A percentile compares a stretch with the other conserved stretches of the same genome.
phyloP scores from a whole-genome alignment of 345 rosid genomes.

The Garcia nutans region DNA sequence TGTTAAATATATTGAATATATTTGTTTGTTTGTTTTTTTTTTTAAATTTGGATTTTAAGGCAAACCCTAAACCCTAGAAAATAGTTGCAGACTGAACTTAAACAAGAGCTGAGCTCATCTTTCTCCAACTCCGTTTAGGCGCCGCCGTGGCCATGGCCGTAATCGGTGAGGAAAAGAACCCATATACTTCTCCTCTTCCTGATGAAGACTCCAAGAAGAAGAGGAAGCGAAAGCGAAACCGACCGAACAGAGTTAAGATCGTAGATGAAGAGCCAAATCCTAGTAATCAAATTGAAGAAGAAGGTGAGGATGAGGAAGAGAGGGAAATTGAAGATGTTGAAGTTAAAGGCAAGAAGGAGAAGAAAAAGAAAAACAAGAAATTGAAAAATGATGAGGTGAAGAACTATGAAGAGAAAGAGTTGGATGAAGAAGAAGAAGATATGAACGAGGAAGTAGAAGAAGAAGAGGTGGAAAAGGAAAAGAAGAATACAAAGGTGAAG shows the following conservation, averaged over 20 bases:
- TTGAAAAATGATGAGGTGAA: not conserved
- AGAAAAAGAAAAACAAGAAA: conserved; percentile 8
- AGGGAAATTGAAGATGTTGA: not conserved
- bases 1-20: no score
- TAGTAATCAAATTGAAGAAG: conserved; percentile 10
- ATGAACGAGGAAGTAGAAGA: conserved; percentile 24
- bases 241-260: conserved; percentile 1
- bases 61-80: no score
- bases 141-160: not conserved
- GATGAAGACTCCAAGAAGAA: conserved; percentile 8
- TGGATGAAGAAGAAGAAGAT: conserved; percentile 15
- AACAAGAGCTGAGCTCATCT: no score
- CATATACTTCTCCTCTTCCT: not conserved
- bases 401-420: conserved; percentile 12
- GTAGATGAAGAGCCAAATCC: conserved; percentile 3
- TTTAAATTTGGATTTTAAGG: no score
- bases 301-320: conserved; percentile 3
- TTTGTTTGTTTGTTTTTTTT: no score
- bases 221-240: conserved; percentile 29
- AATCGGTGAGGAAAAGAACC: not conserved
- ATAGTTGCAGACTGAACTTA: no score
- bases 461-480: conserved; percentile 24
- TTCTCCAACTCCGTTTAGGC: no score
- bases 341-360: not conserved
- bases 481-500: conserved; percentile 23